Percentiles rank a stretch among this genome's conserved stretches.
These are phyloP conservation scores for Barbarea vulgaris DNA, from an alignment of 345 rosid genomes.

Conservation along the genomic window DNA sequence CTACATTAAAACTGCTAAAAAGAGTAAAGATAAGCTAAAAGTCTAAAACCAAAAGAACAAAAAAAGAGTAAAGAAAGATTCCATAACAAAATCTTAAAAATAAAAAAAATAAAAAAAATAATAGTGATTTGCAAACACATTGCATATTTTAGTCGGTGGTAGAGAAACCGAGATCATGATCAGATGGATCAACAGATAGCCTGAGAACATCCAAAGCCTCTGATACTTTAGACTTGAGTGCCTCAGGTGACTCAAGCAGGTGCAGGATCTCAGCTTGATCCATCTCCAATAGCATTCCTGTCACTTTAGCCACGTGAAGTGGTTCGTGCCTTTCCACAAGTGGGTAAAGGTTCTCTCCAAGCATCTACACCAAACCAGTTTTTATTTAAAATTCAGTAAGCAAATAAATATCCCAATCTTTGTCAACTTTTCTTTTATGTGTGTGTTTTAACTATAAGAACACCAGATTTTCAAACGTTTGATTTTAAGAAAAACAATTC, in stretches of 20 bases:
- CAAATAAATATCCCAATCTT: background rate
- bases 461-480: background rate
- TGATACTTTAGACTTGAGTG: constrained; percentile 61
- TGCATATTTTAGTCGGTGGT: constrained; percentile 24
- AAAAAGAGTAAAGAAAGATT: background rate
- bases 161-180: constrained; percentile 47
- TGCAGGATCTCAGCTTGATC: constrained; percentile 62
- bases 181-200: constrained; percentile 39
- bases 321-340: constrained; percentile 63
- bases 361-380: constrained; percentile 47
- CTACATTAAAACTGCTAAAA: background rate
- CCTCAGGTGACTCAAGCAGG: constrained; percentile 70
- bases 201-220: constrained; percentile 68
- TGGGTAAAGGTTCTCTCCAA: constrained; percentile 72
- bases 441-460: background rate
- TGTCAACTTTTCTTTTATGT: background rate
- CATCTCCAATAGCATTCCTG: constrained; percentile 84
- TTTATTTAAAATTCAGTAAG: background rate
- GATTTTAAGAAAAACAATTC: background rate
- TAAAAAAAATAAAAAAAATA: background rate
- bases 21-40: background rate
- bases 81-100: background rate
- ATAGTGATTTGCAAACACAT: background rate
- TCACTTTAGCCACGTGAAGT: constrained; percentile 62
- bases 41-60: background rate